These are phyloP conservation scores for Clarireedia hainanense DNA, from an alignment of 2,329 filamentous ascomycete genomes.

Conservation along the genomic window DNA sequence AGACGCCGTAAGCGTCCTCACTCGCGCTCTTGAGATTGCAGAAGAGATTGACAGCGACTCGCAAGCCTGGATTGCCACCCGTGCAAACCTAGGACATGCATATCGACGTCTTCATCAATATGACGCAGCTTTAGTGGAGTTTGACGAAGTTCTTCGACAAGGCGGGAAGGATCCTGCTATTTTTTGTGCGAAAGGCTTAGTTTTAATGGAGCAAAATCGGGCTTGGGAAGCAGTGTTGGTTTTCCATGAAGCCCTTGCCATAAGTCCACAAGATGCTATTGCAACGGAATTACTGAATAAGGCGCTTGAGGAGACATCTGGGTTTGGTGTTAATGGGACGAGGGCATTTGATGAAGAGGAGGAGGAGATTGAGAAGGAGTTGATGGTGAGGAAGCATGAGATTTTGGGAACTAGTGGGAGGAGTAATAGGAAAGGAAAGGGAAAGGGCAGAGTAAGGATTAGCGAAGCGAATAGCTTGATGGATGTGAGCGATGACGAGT, in stretches of 20 bases:
- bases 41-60: slow-evolving; percentile 76
- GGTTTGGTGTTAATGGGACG: slow-evolving; percentile 21
- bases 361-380: slow-evolving; percentile 47
- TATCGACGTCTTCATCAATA: slow-evolving; percentile 65
- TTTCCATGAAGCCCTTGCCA: slow-evolving; percentile 76
- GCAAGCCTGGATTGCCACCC: slow-evolving; percentile 72
- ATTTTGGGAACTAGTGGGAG: slow-evolving; percentile 38
- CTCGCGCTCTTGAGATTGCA: slow-evolving; percentile 67
- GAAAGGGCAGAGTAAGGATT: slow-evolving; percentile 31
- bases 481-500: slow-evolving; percentile 49
- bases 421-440: slow-evolving; percentile 37
- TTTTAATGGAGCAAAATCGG: slow-evolving; percentile 68
- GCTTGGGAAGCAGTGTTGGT: slow-evolving; percentile 72
- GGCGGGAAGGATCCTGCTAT: slow-evolving; percentile 72
- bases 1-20: slow-evolving; percentile 71
- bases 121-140: slow-evolving; percentile 67
- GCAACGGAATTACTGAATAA: slow-evolving; percentile 71
- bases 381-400: slow-evolving; percentile 40
- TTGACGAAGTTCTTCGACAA: slow-evolving; percentile 78
- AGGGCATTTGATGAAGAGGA: slow-evolving; percentile 34
- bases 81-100: slow-evolving; percentile 85
- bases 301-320: slow-evolving; percentile 56
- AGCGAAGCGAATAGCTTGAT: slow-evolving; percentile 40
- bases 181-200: slow-evolving; percentile 76
- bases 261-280: slow-evolving; percentile 72